Evolutionary conservation across 2,329 filamentous ascomycete species (phyloP).

Genomic region (Epichloe gansuensis): DNA sequence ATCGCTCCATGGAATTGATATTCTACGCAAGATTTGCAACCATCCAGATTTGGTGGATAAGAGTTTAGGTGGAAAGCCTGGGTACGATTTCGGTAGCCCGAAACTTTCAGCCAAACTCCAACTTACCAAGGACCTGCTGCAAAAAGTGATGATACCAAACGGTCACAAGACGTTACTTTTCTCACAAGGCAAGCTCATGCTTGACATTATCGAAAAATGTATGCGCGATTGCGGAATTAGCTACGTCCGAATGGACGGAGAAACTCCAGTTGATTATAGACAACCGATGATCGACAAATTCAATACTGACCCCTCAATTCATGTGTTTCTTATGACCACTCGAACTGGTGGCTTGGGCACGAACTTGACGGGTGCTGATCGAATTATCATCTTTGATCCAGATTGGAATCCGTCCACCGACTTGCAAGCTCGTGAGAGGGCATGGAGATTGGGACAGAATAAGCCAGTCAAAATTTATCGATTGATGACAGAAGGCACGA

Average conservation of each 20-base stretch:
- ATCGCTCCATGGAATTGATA: slow-evolving; percentile 79
- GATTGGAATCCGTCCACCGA: slow-evolving; percentile 99
- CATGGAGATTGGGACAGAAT: slow-evolving; percentile 92
- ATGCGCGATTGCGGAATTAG: slow-evolving; percentile 57
- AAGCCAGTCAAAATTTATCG: slow-evolving; percentile 92
- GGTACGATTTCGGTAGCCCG: slow-evolving; percentile 65
- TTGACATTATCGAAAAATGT: slow-evolving; percentile 83
- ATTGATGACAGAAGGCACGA: slow-evolving; percentile 94
- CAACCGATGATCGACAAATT: slow-evolving; percentile 87
- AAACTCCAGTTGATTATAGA: slow-evolving; percentile 76
- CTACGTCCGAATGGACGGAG: slow-evolving; percentile 86
- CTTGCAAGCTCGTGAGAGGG: slow-evolving; percentile 84
- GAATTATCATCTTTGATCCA: slow-evolving; percentile 96
- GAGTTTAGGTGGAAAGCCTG: slow-evolving; percentile 37
- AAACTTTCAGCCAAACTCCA: slow-evolving; percentile 90
- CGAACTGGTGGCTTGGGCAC: slow-evolving; percentile 90
- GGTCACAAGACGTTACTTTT: slow-evolving; percentile 92
- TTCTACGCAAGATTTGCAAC: slow-evolving; percentile 92
- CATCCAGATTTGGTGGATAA: slow-evolving; percentile 80
- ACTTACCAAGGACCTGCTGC: slow-evolving; percentile 74
- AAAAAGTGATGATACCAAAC: slow-evolving; percentile 69
- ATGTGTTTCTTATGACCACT: slow-evolving; percentile 88
- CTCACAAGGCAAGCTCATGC: slow-evolving; percentile 86
- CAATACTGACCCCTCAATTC: slow-evolving; percentile 65
- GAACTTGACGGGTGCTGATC: slow-evolving; percentile 86